Percentiles rank a stretch among this genome's conserved stretches.
These are phyloP conservation scores for Leucosporidium yakuticum DNA, from an alignment of 768 basidiomycete species.

Conservation along the genomic window DNA sequence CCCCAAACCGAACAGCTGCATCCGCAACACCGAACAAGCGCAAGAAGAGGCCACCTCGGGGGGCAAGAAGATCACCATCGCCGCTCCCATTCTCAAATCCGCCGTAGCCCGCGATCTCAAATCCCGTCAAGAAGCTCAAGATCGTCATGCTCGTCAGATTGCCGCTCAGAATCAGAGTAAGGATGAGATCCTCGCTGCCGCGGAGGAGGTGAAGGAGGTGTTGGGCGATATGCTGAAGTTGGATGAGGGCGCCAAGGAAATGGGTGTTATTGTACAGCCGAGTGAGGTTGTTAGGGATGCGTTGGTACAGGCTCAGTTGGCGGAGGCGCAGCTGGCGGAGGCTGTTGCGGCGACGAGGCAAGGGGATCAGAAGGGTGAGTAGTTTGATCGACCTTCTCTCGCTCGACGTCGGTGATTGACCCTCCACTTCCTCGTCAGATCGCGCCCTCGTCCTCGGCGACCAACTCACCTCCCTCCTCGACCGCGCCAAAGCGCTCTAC, in stretches of 20 bases:
- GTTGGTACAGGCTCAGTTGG: constrained; percentile 25
- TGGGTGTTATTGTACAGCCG: constrained; percentile 11
- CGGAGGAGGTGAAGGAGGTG: constrained; percentile 24
- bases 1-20: constrained; percentile 48
- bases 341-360: constrained; percentile 3
- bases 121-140: constrained; percentile 37
- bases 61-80: constrained; percentile 39
- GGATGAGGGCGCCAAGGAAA: constrained; percentile 10
- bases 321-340: constrained; percentile 32
- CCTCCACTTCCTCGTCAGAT: not conserved
- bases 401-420: not conserved
- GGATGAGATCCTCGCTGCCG: constrained; percentile 30
- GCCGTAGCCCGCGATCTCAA: constrained; percentile 45
- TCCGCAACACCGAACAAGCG: constrained; percentile 85
- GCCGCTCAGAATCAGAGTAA: constrained; percentile 23
- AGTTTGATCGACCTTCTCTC: not conserved
- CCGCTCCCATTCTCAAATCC: constrained; percentile 47
- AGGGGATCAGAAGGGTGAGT: constrained; percentile 19
- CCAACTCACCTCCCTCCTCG: constrained; percentile 56
- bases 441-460: constrained; percentile 56
- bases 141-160: constrained; percentile 59
- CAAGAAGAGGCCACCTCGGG: constrained; percentile 32
- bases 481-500: constrained; percentile 44
- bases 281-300: constrained; percentile 26
- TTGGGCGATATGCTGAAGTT: constrained; percentile 24